A percentile compares a stretch with the other conserved stretches of the same genome.
phyloP scores from a whole-genome alignment of 1,284 basidiomycete genomes.

The Cerrena zonata region DNA sequence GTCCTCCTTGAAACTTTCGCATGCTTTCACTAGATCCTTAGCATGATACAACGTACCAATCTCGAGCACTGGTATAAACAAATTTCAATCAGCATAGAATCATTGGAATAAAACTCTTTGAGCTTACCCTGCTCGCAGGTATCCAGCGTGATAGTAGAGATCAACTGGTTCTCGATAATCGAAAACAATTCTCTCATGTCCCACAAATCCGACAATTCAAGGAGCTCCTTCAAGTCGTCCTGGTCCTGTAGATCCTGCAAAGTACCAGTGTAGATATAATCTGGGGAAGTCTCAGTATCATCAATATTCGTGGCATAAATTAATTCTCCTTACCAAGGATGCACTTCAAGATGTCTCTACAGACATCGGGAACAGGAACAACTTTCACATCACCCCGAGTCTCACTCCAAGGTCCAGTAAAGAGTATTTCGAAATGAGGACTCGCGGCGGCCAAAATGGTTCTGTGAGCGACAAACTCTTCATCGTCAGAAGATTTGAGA shows the following conservation, averaged over 20 bases:
- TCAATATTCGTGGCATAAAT: too few species aligned
- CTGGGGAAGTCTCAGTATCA: too few species aligned
- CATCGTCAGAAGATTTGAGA: slow-evolving; percentile 21
- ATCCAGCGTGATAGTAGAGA: slow-evolving; percentile 9
- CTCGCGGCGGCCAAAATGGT: slow-evolving; percentile 27
- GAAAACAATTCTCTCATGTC: slow-evolving; percentile 9
- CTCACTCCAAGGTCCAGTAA: slow-evolving; percentile 22
- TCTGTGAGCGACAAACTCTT: slow-evolving; percentile 28
- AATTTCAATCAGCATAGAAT: too few species aligned
- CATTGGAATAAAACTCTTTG: too few species aligned
- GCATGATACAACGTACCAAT: too few species aligned
- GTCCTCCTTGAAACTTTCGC: too few species aligned
- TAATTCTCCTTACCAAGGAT: slow-evolving; percentile 26
- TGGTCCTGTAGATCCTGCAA: slow-evolving; percentile 9
- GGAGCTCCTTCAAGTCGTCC: slow-evolving; percentile 9
- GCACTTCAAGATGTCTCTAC: neutral
- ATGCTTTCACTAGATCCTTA: too few species aligned
- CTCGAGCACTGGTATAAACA: too few species aligned
- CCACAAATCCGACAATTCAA: slow-evolving; percentile 15
- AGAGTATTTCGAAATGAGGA: slow-evolving; percentile 26
- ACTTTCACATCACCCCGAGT: slow-evolving; percentile 8
- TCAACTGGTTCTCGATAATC: slow-evolving; percentile 8
- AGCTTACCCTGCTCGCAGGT: slow-evolving; percentile 11
- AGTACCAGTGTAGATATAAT: slow-evolving; percentile 16
- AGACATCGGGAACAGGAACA: too few species aligned